Evolutionary conservation across 164 flowering plant species (phyloP), one percentile per base, ranked within the genome.

Genomic region (Chimonanthus salicifolius): DNA sequence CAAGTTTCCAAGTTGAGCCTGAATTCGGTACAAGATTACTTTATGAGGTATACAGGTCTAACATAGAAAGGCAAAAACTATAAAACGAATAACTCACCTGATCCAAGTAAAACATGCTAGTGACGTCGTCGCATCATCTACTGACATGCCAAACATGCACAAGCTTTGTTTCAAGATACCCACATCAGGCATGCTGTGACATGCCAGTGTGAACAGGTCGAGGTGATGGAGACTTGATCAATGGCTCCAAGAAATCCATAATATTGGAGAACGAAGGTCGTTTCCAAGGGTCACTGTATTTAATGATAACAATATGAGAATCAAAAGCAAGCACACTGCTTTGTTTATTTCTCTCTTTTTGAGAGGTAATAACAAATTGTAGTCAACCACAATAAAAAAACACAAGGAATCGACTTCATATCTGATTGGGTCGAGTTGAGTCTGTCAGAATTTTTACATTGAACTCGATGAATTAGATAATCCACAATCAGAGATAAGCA

Each of bases 271-370:
- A 93, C 47, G 97, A 90, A 33, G 98, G 98, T 6, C 98, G 90
- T 70, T 85, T 87, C 94, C 94, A 87, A 3, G 98, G 90, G 69
- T 93, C 97, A 73, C 98, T 93, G 90, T 82, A 85, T 60, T 51
- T 16, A 18, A 48, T 7, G 45, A 60, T 49, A 20, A 11, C 11
- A 54, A 11, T n/a, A 54, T 54, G 11, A 54, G n/a, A 4, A 54
- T 54, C 60, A 54, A 54, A 11, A 54, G 33, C 33, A 33, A 54
- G 33, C 33, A 33, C 33, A 33, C 33, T 33, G 33, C 33, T 33
- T 33, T 33, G 2, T 33, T 33, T 33, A 33, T 33, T 33, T 33
- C 0, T 33, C 33, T 33, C 33, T 33, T 33, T 33, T 33, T 33
- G 33, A 33, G 33, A 33, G 33, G 33, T 33, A 33, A 33, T 33